Evolutionary conservation across 2,329 filamentous ascomycete genomes (phyloP).

Genomic region (Moelleriella libera): DNA sequence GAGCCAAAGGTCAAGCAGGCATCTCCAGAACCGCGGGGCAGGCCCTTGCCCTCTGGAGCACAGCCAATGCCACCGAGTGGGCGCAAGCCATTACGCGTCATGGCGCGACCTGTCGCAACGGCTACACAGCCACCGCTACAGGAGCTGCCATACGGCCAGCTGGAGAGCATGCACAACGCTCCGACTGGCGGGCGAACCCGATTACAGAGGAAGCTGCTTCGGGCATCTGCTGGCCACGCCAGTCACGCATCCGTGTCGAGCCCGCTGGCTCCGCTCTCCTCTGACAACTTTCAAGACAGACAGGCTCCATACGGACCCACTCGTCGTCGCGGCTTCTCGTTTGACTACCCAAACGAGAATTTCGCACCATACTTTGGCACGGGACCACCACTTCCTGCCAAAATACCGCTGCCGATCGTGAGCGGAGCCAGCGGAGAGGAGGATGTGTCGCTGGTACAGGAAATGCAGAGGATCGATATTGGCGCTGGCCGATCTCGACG

Average conservation of each 20-base stretch:
- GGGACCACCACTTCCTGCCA: slow-evolving; percentile 53
- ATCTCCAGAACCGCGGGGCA: slow-evolving; percentile 18
- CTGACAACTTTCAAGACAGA: slow-evolving; percentile 35
- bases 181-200: slow-evolving; percentile 35
- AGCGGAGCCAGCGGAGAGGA: slow-evolving; percentile 26
- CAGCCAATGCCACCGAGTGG: slow-evolving; percentile 36
- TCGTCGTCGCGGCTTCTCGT: slow-evolving; percentile 30
- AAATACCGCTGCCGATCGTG: slow-evolving; percentile 44
- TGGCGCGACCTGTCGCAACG: slow-evolving; percentile 31
- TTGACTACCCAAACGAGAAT: slow-evolving; percentile 40
- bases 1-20: slow-evolving; percentile 30
- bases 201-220: slow-evolving; percentile 49
- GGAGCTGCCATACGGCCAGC: slow-evolving; percentile 13
- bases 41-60: slow-evolving; percentile 35
- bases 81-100: slow-evolving; percentile 36
- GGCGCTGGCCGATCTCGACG: slow-evolving; percentile 44
- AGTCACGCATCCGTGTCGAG: slow-evolving; percentile 23
- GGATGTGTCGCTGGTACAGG: slow-evolving; percentile 50
- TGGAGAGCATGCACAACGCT: slow-evolving; percentile 18
- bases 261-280: slow-evolving; percentile 38
- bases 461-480: slow-evolving; percentile 55
- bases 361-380: slow-evolving; percentile 25
- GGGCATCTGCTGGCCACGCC: slow-evolving; percentile 23
- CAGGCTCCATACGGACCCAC: slow-evolving; percentile 14
- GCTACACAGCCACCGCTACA: slow-evolving; percentile 17